These are phyloP conservation scores for Agarophyton chilense DNA, from an alignment of 23 red algal genomes.

Conservation along the genomic window DNA sequence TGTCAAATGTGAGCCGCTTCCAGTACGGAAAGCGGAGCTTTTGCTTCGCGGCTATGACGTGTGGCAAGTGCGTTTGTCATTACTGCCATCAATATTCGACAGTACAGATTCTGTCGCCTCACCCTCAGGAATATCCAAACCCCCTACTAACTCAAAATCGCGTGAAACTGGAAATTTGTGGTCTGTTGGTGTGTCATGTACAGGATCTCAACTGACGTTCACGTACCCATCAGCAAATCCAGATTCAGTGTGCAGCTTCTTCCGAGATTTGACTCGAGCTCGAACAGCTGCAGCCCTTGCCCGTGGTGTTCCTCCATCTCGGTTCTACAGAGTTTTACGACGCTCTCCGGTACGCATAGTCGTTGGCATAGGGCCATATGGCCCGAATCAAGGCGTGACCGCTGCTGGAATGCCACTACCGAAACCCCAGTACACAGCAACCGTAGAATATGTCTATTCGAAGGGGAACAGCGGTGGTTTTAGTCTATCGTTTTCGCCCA, in stretches of 20 bases:
- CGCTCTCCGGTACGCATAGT: conserved; percentile 78
- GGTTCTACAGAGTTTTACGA: conserved; percentile 62
- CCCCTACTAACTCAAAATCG: conserved; percentile 2
- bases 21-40: conserved; percentile 70
- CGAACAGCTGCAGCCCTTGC: conserved; percentile 76
- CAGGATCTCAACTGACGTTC: conserved; percentile 75
- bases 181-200: conserved; percentile 77
- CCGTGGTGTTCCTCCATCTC: conserved; percentile 72
- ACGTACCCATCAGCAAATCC: conserved; percentile 83
- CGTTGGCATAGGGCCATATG: conserved; percentile 71
- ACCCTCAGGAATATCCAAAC: not conserved
- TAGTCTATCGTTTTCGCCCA: conserved; percentile 74
- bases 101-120: conserved; percentile 42
- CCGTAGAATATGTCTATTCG: conserved; percentile 79
- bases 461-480: conserved; percentile 83
- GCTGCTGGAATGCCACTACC: not conserved
- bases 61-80: conserved; percentile 77
- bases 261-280: conserved; percentile 76
- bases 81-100: conserved; percentile 82
- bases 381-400: conserved; percentile 11
- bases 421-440: conserved; percentile 53
- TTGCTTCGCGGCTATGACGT: conserved; percentile 67
- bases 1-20: conserved; percentile 82
- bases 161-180: conserved; percentile 53
- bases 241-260: conserved; percentile 77